Evolutionary conservation across 805 yeast genomes (phyloP), one percentile per base, ranked within the genome.

Genomic region (Lachancea kluyveri): DNA sequence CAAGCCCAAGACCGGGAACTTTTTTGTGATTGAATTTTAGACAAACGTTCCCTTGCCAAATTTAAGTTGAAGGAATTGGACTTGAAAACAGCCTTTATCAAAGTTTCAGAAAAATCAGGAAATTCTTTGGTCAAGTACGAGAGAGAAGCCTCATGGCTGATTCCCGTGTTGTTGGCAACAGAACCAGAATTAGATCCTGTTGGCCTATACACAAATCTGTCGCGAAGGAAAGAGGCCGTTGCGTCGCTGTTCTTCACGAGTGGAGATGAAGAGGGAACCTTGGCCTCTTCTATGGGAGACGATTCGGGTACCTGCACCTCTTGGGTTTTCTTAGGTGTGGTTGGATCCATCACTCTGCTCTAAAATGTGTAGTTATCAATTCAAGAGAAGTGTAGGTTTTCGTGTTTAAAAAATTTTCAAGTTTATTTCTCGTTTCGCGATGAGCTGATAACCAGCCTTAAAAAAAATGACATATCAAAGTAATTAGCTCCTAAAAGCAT

Each of bases 231-330:
- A 3, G 49, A 31, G 15, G 42, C 36, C 13, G 36, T 28, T n/a
- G 41, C 17, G 2, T 26, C 26, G 17, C 37, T 30, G 18, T 21
- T 33, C 11, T 52, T 48, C n/a, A n/a, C n/a, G 20, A 54, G 32
- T 16, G 50, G 60, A 8, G 59, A 57, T 9, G 61, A 50, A 1
- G 59, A 49, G 15, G 43, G 33, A n/a, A 39, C 24, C 17, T 33
- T 40, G 21, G 30, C 10, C 3, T 33, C 30, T 4, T 39, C 36
- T 10, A 54, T 45, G 8, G 72, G 74, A 1, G 76, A 70, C 1
- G 77, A 69, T 34, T 63, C 68, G 2, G 72, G 75, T 4, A 72
- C 74, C 39, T 72, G 75, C 3, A 72, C 54, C 8, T 35, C 31
- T 10, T 20, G 28, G 19, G 18, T 18, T 20, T 28, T 22, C n/a